Conservation (phyloP, 176 grass and related monocot genomes). For the Tillandsia fasciculata region DNA sequence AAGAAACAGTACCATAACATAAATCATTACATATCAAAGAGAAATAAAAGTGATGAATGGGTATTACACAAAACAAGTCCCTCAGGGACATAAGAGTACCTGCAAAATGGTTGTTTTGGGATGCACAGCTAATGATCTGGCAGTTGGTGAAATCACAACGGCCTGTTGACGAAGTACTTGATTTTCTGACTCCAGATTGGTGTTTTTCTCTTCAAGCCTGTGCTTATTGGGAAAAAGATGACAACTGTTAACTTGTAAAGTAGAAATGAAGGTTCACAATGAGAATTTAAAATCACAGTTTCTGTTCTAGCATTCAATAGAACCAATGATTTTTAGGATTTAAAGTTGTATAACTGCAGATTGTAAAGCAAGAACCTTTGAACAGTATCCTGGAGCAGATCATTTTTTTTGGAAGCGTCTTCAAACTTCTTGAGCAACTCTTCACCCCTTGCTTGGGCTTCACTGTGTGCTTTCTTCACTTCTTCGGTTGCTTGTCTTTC, state of each 20-base stretch:
- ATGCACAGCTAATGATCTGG: slow-evolving; percentile 62
- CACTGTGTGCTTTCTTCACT: slow-evolving; percentile 61
- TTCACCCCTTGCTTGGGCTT: slow-evolving; percentile 68
- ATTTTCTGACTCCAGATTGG: slow-evolving; percentile 88
- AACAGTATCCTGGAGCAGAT: slow-evolving; percentile 86
- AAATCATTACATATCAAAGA: slow-evolving; percentile 17
- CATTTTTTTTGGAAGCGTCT: slow-evolving; percentile 62
- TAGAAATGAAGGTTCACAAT: slow-evolving; percentile 7
- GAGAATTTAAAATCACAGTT: slow-evolving; percentile 2
- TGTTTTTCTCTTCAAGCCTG: slow-evolving; percentile 89
- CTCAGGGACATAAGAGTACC: slow-evolving; percentile 14
- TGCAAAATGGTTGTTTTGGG: slow-evolving; percentile 42
- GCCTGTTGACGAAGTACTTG: slow-evolving; percentile 97
- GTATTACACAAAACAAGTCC: slow-evolving; percentile 19
- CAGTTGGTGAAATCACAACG: slow-evolving; percentile 85
- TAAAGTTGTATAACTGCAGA: slow-evolving; percentile 14
- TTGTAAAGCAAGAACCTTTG: slow-evolving; percentile 53
- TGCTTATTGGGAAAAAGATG: slow-evolving; percentile 20
- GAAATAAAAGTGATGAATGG: slow-evolving; percentile 3
- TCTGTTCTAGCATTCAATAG: slow-evolving; percentile 14
- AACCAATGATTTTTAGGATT: slow-evolving; percentile 13
- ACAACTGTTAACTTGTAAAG: slow-evolving; percentile 20
- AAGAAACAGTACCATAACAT: slow-evolving; percentile 25
- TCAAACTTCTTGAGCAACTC: slow-evolving; percentile 81
- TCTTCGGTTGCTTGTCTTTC: slow-evolving; percentile 54